Base-by-base conservation (phyloP, 305 asterid species). In the Fraxinus ornus region DNA sequence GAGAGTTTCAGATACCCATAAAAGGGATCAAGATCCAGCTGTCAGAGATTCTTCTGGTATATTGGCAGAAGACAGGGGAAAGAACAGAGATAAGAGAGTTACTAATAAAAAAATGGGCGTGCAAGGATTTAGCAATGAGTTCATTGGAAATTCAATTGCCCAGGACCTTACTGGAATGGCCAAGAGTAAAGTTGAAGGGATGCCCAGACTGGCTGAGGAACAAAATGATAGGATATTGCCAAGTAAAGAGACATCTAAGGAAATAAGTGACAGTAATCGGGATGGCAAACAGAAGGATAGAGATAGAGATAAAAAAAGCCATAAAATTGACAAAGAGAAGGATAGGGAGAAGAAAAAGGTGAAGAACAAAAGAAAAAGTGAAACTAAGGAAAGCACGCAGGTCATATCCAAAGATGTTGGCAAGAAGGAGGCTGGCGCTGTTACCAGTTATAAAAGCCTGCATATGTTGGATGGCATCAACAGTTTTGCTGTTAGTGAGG, bases 231-330 rank as follows among this genome's bases (percentile, higher is more conserved):
- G 83, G 80, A 84, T 81, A 78, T 68, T 81, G 85, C 91, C 83
- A 83, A 85, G 81, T 84, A 86, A 85, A 77, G 88, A 88, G 83
- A 89, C 85, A 86, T 82, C 75, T 77, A 89, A 86, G 81, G 91
- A 88, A 79, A 84, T 64, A 70, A 83, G 80, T 66, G 84, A 86
- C 30, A 30, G 41, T 77, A 91, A 87, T 80, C 78, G 66, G 78
- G 86, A 83, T 66, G 88, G 78, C 75, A 88, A 81, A 72, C 83
- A 77, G 35, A 90, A 86, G 82, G 83, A 85, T 64, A 75, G 76
- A 75, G 89, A 83, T 19, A 81, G 84, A 80, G 86, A 84, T 68
- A 89, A 75, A 66, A 87, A 82, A 52, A 88, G 84, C 79, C 89
- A 57, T 66, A 78, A 78, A 75, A 89, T 83, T 86, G 90, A 88